Percentiles rank a stretch among this genome's conserved stretches.
Evolutionary conservation across 2,329 filamentous ascomycete species (phyloP).

Genomic region (Aspergillus caelatus): DNA sequence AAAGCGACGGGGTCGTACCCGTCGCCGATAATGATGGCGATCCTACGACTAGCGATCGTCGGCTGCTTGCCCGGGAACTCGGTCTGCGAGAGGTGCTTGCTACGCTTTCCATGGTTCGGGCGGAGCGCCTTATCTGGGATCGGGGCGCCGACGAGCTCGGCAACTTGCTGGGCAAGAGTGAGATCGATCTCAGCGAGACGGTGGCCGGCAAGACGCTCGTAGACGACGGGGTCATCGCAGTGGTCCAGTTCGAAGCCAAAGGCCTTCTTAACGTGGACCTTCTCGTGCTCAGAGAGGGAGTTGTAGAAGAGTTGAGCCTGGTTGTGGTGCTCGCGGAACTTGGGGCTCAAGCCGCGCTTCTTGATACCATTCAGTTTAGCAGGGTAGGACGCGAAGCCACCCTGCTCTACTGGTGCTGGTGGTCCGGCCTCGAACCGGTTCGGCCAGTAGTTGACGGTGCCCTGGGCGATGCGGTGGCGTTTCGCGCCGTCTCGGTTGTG

Average conservation of each 20-base stretch:
- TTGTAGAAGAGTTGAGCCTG: slow-evolving; percentile 43
- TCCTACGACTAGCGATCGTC: slow-evolving; percentile 70
- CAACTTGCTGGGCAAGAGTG: slow-evolving; percentile 68
- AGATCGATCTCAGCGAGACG: slow-evolving; percentile 73
- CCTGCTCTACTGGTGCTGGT: slow-evolving; percentile 64
- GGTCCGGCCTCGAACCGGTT: slow-evolving; percentile 68
- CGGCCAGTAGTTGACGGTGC: slow-evolving; percentile 78
- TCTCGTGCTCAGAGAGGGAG: slow-evolving; percentile 38
- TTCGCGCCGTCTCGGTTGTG: slow-evolving; percentile 74
- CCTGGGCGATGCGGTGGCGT: slow-evolving; percentile 73
- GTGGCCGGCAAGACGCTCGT: slow-evolving; percentile 65
- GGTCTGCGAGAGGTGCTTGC: slow-evolving; percentile 64
- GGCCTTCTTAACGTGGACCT: slow-evolving; percentile 39
- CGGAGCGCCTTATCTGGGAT: slow-evolving; percentile 57
- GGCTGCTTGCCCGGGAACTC: slow-evolving; percentile 66
- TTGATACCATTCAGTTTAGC: slow-evolving; percentile 71
- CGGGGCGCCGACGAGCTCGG: slow-evolving; percentile 70
- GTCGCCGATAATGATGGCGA: slow-evolving; percentile 77
- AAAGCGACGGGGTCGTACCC: slow-evolving; percentile 72
- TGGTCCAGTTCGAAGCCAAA: slow-evolving; percentile 45
- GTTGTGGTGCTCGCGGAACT: slow-evolving; percentile 50
- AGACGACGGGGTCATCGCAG: slow-evolving; percentile 78
- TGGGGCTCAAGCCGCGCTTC: slow-evolving; percentile 51
- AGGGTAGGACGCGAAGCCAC: slow-evolving; percentile 70
- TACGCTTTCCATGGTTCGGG: slow-evolving; percentile 68